These are phyloP conservation scores for Paecilomyces variotii DNA, from an alignment of 2,329 filamentous ascomycete genomes.

Conservation along the genomic window DNA sequence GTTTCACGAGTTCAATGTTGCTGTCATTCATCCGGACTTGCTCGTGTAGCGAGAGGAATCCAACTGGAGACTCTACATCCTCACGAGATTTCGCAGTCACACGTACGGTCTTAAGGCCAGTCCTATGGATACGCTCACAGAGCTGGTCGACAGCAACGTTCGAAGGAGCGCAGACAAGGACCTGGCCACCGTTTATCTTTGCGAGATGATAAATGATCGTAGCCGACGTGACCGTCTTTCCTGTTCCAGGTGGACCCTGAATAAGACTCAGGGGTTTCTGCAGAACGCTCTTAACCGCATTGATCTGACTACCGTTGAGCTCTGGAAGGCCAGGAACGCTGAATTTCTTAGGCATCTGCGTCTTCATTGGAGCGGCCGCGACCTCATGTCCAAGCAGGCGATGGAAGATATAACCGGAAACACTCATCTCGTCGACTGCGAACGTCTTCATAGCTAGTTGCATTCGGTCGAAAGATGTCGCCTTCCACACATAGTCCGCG, in stretches of 20 bases:
- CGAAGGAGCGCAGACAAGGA: constrained; percentile 92
- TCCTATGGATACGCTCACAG: constrained; percentile 91
- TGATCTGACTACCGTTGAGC: constrained; percentile 90
- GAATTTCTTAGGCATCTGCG: constrained; percentile 91
- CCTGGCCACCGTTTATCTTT: constrained; percentile 89
- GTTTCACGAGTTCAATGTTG: constrained; percentile 85
- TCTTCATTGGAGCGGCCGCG: constrained; percentile 89
- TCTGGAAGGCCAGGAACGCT: constrained; percentile 90
- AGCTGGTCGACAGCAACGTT: constrained; percentile 98
- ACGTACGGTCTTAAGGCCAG: constrained; percentile 90
- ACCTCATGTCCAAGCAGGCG: constrained; percentile 93
- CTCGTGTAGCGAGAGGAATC: constrained; percentile 89
- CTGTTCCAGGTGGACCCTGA: constrained; percentile 91
- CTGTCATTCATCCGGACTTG: constrained; percentile 97
- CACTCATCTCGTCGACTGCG: constrained; percentile 93
- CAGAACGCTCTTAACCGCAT: constrained; percentile 89
- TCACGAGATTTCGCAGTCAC: constrained; percentile 98
- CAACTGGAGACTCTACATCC: constrained; percentile 97
- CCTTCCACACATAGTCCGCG: constrained; percentile 98
- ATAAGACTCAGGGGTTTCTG: constrained; percentile 92
- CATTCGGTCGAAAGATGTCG: constrained; percentile 98
- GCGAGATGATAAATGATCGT: constrained; percentile 97
- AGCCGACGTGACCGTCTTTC: constrained; percentile 96
- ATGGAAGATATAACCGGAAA: constrained; percentile 98
- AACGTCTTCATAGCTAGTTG: constrained; percentile 99